These are phyloP conservation scores for Microcos paniculata DNA, from an alignment of 345 rosid species.

Conservation along the genomic window DNA sequence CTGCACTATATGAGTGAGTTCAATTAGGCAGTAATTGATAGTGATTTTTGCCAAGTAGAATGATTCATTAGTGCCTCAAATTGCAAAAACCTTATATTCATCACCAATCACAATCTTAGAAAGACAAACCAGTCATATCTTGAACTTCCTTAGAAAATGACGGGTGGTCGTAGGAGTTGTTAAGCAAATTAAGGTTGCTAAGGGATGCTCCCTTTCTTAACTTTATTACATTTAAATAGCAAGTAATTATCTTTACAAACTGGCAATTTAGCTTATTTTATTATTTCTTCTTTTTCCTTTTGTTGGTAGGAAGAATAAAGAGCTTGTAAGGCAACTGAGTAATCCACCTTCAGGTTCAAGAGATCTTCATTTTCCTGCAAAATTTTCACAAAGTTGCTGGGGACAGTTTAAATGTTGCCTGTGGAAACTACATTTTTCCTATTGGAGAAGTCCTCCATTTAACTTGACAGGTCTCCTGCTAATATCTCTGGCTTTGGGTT, in stretches of 20 bases:
- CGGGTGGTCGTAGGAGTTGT: not conserved
- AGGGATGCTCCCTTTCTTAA: not conserved
- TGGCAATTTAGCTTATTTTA: not conserved
- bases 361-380: constrained; percentile 52
- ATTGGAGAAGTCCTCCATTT: constrained; percentile 83
- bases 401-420: constrained; percentile 68
- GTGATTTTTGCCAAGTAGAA: not conserved
- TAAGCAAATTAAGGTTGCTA: not conserved
- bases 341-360: constrained; percentile 42
- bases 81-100: not conserved
- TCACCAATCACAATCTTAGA: not conserved
- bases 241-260: not conserved
- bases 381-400: constrained; percentile 50
- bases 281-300: not conserved
- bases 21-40: not conserved
- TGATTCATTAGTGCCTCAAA: constrained; percentile 4
- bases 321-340: constrained; percentile 44
- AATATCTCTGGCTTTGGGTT: constrained; percentile 58
- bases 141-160: not conserved
- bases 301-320: constrained; percentile 46
- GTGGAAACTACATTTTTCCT: constrained; percentile 73
- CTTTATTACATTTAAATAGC: no score
- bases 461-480: constrained; percentile 52
- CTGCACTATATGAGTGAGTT: constrained; percentile 52
- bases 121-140: not conserved